phyloP scores from a whole-genome alignment of 495 filamentous ascomycete species.

The Penicillium maclennaniae region DNA sequence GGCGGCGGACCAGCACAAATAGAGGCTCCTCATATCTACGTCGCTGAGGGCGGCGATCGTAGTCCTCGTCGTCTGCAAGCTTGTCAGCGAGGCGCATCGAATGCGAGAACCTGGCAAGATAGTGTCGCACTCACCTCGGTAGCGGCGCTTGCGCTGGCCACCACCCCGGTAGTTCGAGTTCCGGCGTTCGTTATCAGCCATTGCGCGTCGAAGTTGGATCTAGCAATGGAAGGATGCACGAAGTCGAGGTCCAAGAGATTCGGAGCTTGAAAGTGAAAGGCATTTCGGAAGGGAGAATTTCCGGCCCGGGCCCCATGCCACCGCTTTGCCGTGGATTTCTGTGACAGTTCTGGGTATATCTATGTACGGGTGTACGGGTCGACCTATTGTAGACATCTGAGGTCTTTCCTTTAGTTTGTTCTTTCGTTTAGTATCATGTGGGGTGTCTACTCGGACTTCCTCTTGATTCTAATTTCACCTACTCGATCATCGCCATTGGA shows the following conservation, averaged over 20 bases:
- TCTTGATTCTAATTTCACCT: too few relatives aligned
- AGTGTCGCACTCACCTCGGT: slow-evolving; percentile 45
- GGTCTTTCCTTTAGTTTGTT: too few relatives aligned
- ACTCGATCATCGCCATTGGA: too few relatives aligned
- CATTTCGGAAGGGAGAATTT: slow-evolving; percentile 13
- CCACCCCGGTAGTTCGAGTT: slow-evolving; percentile 46
- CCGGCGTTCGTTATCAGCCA: slow-evolving; percentile 74
- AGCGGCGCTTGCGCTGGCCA: slow-evolving; percentile 64
- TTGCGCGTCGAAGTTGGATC: slow-evolving; percentile 24
- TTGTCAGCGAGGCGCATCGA: slow-evolving; percentile 8
- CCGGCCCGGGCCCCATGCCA: slow-evolving; percentile 5
- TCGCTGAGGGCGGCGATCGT: slow-evolving; percentile 67
- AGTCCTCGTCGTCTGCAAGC: slow-evolving; percentile 67
- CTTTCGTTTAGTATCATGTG: too few relatives aligned
- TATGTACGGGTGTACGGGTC: too few relatives aligned
- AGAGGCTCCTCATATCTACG: slow-evolving; percentile 77
- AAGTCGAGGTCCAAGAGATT: slow-evolving; percentile 5
- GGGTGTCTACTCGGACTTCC: too few relatives aligned
- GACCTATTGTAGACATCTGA: too few relatives aligned
- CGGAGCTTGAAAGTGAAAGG: slow-evolving; percentile 10
- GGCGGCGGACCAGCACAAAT: slow-evolving; percentile 69
- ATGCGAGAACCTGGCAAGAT: not conserved
- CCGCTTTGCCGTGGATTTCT: not conserved
- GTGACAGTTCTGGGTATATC: too few relatives aligned
- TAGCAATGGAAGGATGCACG: not conserved